phyloP scores from a whole-genome alignment of 345 rosid genomes.

The Aquilaria malaccensis region DNA sequence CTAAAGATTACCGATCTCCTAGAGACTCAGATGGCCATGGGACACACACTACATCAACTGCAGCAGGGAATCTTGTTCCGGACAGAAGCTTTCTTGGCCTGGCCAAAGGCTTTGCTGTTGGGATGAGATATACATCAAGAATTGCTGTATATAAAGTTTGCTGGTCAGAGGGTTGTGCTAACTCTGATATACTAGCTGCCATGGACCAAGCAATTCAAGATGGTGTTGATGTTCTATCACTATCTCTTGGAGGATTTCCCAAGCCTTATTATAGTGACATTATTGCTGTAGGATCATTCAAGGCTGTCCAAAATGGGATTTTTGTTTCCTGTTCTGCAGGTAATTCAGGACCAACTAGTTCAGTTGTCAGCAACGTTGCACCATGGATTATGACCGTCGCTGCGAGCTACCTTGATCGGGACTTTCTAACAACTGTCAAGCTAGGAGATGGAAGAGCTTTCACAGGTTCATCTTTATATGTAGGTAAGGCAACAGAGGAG shows the following conservation, averaged over 20 bases:
- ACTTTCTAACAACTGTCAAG: slow-evolving; percentile 16
- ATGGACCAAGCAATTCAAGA: slow-evolving; percentile 30
- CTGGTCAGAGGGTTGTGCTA: slow-evolving; percentile 20
- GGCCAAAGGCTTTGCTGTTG: slow-evolving; percentile 16
- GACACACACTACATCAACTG: slow-evolving; percentile 24
- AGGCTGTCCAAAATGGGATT: slow-evolving; percentile 21
- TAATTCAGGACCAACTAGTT: slow-evolving; percentile 14
- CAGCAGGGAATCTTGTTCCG: slow-evolving; percentile 16
- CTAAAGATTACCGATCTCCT: slow-evolving; percentile 29
- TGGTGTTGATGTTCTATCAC: slow-evolving; percentile 26
- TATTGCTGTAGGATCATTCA: slow-evolving; percentile 24
- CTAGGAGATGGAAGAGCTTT: slow-evolving; percentile 23
- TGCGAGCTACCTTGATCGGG: slow-evolving; percentile 29
- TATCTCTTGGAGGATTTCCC: slow-evolving; percentile 14
- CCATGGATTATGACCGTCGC: slow-evolving; percentile 29
- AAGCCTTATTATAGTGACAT: slow-evolving; percentile 13
- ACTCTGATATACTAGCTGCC: slow-evolving; percentile 25
- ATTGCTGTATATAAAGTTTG: slow-evolving; percentile 28
- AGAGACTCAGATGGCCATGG: slow-evolving; percentile 24
- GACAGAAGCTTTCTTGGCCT: slow-evolving; percentile 18
- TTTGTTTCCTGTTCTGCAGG: slow-evolving; percentile 24
- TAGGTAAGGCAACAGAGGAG: slow-evolving; percentile 20
- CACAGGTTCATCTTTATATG: slow-evolving; percentile 15
- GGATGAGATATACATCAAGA: slow-evolving; percentile 40
- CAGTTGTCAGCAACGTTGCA: slow-evolving; percentile 18